Evolutionary conservation across 352 stramenopile genomes (phyloP), one percentile per base, ranked within the genome.

Genomic region (Phytophthora multivora): DNA sequence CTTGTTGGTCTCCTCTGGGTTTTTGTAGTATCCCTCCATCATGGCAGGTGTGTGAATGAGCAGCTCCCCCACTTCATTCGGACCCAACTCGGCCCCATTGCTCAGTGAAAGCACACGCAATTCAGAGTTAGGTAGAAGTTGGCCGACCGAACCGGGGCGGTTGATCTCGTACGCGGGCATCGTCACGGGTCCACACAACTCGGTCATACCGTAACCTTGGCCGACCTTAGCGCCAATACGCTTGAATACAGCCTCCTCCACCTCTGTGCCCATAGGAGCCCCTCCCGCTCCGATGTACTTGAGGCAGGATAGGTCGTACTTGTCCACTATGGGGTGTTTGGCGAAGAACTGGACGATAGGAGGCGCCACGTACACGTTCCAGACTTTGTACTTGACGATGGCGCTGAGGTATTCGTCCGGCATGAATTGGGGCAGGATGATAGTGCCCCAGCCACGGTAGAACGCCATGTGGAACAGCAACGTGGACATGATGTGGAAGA

Each of bases 401-500:
- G 86, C 56, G 31, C 86, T 31, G n/a, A 96, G 83, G 66, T 98
- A 97, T 4, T 74, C 65, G 8, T 86, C 66, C 6, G 95, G 77
- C 54, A 97, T 88, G 69, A 98, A 98, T 19, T 81, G 65, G 10
- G 79, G 87, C 10, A 95, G 78, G 15, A 95, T 92, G 16, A 98
- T 77, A 0, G 93, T 59, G 12, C 77, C 74, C 55, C 76, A 70
- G 18, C 88, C 87, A 46, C 75, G 75, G 64, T 83, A 85, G 28
- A 89, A 75, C 19, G 69, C 69, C 53, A 86, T 86, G 41, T 98
- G 67, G 30, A 95, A 73, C 15, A 89, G 76, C 30, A 83, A 76
- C 0, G 77, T 75, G 16, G 83, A 92, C 60, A 95, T 97, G 54
- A 98, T 97, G 67, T 98, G 94, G 77, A 97, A 98, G 63, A 97